Base-by-base conservation (phyloP, 805 yeast species). In the Candida multigemmis region DNA sequence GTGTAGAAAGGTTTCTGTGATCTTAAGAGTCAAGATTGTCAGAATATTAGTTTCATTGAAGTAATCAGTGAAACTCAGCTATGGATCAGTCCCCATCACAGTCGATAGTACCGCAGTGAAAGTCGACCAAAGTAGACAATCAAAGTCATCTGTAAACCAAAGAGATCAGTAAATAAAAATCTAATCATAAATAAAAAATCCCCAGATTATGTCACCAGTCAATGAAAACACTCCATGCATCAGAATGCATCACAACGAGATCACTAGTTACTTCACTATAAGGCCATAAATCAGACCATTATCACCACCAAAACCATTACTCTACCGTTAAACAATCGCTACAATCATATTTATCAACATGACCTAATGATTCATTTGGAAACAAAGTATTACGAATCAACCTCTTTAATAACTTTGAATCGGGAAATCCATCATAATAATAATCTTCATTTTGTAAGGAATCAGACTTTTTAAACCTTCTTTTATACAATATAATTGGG, bases 361-460 rank as follows among this genome's bases (percentile, higher is more conserved):
- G 93, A 6, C 85, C 86, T 36, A 82, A 50, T 9, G 54, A 44
- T 8, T 59, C 53, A 1, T 51, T 58, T 0, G 85, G 86, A 25
- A 59, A 68, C n/a, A 79, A 50, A 5, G 53, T 42, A 35, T 76
- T 71, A 34, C 91, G 53, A 4, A 85, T 71, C 26, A 68, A 57
- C 33, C 75, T 76, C 50, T 86, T 85, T 36, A 86, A 53, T 10
- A 73, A 67, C 46, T 85, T 86, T 11, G 89, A 73, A 47, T 86
- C 95, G 0, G 96, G 96, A 48, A 85, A 85, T 18, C 95, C 94
- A 19, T 73, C 82, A 27, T 71, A 50, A 22, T 51, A 49, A 38
- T 46, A 53, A 6, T 22, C 37, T 12, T 49, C 50, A 32, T 51
- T 42, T 14, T 48, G 55, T 1, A 45, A 41, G 5, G 31, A 46